Percentiles rank a stretch among this genome's conserved stretches.
Evolutionary conservation across 108 stramenopile species (phyloP).

Genomic region (Discostella pseudostelligera): DNA sequence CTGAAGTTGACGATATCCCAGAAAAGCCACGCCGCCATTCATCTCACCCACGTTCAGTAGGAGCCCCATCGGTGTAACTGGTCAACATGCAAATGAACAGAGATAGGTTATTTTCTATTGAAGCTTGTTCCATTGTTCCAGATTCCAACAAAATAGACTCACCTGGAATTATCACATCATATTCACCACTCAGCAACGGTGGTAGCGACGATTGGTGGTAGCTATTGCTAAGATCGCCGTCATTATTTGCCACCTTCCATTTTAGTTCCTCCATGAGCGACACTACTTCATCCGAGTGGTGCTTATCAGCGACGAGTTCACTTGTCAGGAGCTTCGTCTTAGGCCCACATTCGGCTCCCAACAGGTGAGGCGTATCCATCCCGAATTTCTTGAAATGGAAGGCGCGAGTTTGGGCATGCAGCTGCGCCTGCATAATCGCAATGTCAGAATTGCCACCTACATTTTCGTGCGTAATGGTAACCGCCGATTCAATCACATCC

Average conservation of each 20-base stretch:
- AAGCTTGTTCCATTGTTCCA: no score
- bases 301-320: conserved; percentile 1
- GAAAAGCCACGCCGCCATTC: conserved; percentile 74
- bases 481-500: conserved; percentile 48
- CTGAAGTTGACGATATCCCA: conserved; percentile 63
- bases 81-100: no score
- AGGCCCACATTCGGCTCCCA: conserved; percentile 69
- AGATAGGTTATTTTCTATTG: no score
- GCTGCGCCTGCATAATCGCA: conserved; percentile 43
- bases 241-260: conserved; percentile 22
- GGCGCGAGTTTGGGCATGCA: conserved; percentile 76
- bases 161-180: conserved; percentile 75
- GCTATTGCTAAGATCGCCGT: conserved; percentile 9
- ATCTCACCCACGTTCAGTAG: conserved; percentile 89
- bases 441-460: conserved; percentile 64
- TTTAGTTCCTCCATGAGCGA: conserved; percentile 26
- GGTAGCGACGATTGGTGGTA: conserved; percentile 47
- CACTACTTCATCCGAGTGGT: conserved; percentile 15
- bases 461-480: conserved; percentile 56
- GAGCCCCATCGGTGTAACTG: conserved; percentile 74
- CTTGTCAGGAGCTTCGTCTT: not conserved
- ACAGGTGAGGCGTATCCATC: conserved; percentile 50
- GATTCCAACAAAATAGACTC: not conserved
- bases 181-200: conserved; percentile 73
- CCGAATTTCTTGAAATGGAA: conserved; percentile 86